Conservation (phyloP, 2,329 filamentous ascomycete species). For the Fusarium caatingaense region DNA sequence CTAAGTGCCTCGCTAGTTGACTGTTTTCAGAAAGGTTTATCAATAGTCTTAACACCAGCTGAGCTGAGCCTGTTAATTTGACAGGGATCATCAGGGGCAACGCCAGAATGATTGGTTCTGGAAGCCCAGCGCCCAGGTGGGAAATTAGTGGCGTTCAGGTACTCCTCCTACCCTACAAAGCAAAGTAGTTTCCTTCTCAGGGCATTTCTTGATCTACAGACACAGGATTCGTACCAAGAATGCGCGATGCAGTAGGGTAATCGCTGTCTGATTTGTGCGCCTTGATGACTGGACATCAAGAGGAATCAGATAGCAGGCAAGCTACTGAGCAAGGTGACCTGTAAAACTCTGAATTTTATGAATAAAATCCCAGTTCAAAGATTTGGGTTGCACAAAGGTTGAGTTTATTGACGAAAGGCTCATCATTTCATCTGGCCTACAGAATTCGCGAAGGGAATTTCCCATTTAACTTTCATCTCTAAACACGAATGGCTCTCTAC, state of each 20-base stretch:
- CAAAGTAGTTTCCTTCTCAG: not conserved
- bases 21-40: not conserved
- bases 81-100: not conserved
- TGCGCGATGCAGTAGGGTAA: not conserved
- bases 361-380: not conserved
- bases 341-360: not conserved
- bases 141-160: not conserved
- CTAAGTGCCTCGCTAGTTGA: not conserved
- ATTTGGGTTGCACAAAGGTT: too few relatives aligned
- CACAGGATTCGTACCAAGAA: not conserved
- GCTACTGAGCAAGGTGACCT: fast-evolving
- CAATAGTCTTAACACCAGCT: not conserved
- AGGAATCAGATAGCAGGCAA: not conserved
- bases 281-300: not conserved
- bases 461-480: not conserved
- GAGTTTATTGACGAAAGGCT: not conserved
- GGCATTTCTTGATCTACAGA: not conserved
- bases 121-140: fast-evolving
- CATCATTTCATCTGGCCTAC: fast-evolving
- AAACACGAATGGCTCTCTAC: not conserved
- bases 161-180: not conserved
- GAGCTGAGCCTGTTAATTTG: not conserved
- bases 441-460: not conserved
- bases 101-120: not conserved
- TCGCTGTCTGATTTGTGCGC: not conserved